Evolutionary conservation across 140 eudicot genomes (phyloP).

Genomic region (Bidens hawaiensis): DNA sequence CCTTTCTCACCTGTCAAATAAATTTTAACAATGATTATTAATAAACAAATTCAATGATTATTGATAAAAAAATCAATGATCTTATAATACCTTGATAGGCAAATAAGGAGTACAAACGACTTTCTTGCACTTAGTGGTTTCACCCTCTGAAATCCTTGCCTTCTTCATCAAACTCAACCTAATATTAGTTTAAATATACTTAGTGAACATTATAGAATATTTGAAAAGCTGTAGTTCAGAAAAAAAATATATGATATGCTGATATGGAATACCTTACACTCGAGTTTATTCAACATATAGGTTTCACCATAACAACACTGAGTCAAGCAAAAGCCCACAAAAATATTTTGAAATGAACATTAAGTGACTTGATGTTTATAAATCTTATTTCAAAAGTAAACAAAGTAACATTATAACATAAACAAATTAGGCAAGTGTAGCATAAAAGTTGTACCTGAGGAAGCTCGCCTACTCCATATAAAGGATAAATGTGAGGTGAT

Average conservation of each 20-base stretch:
- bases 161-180: constrained; percentile 91
- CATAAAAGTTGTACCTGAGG: constrained; percentile 64
- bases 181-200: not conserved
- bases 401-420: not conserved
- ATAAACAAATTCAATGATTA: not conserved
- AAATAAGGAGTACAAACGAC: constrained; percentile 97
- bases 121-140: constrained; percentile 96
- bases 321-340: constrained; percentile 92
- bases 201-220: too few relatives aligned
- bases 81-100: constrained; percentile 64
- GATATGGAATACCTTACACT: constrained; percentile 66
- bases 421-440: not conserved
- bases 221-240: too few relatives aligned
- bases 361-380: constrained; percentile 1
- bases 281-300: constrained; percentile 91
- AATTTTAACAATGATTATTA: not conserved
- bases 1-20: constrained; percentile 72
- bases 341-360: constrained; percentile 3
- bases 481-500: constrained; percentile 91
- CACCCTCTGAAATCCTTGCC: constrained; percentile 98
- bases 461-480: constrained; percentile 94
- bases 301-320: constrained; percentile 99
- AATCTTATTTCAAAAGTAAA: not conserved
- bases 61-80: not conserved
- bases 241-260: not conserved